phyloP scores from a whole-genome alignment of 352 stramenopile genomes.

The Phytophthora podocarpi region DNA sequence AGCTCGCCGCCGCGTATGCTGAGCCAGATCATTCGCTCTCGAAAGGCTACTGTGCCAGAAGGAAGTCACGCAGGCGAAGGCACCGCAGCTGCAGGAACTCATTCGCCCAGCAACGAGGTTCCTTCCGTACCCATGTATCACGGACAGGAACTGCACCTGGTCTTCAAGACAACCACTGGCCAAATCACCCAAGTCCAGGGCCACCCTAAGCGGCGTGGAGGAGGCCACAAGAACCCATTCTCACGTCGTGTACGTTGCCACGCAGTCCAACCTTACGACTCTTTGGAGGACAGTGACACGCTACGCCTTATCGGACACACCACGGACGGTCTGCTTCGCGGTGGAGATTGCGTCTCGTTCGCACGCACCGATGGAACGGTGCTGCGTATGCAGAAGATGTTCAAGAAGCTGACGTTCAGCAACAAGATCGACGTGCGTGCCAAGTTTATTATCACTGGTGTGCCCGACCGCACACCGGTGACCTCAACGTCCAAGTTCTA shows the following conservation, averaged over 20 bases:
- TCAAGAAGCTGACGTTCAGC: slow-evolving; percentile 69
- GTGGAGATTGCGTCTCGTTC: slow-evolving; percentile 66
- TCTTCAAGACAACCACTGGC: slow-evolving; percentile 54
- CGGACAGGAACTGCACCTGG: slow-evolving; percentile 58
- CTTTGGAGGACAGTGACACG: slow-evolving; percentile 47
- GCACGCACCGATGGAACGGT: slow-evolving; percentile 59
- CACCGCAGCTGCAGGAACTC: not conserved
- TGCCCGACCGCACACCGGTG: slow-evolving; percentile 62
- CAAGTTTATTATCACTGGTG: slow-evolving; percentile 72
- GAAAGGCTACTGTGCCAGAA: slow-evolving; percentile 34
- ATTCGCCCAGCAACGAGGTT: slow-evolving; percentile 8
- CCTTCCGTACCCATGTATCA: slow-evolving; percentile 49
- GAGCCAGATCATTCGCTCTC: slow-evolving; percentile 35
- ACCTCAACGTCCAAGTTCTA: slow-evolving; percentile 76
- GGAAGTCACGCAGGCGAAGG: not conserved
- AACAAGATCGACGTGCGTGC: slow-evolving; percentile 64
- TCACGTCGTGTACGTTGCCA: slow-evolving; percentile 59
- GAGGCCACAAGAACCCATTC: slow-evolving; percentile 47
- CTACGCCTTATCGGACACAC: slow-evolving; percentile 69
- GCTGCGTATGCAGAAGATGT: slow-evolving; percentile 66
- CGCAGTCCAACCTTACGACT: slow-evolving; percentile 32
- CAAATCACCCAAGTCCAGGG: slow-evolving; percentile 52
- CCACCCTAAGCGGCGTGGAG: slow-evolving; percentile 38
- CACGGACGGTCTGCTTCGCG: slow-evolving; percentile 53
- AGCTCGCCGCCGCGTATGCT: slow-evolving; percentile 59